These are phyloP conservation scores for Peronospora belbahrii DNA, from an alignment of 352 stramenopile genomes.

Conservation along the genomic window DNA sequence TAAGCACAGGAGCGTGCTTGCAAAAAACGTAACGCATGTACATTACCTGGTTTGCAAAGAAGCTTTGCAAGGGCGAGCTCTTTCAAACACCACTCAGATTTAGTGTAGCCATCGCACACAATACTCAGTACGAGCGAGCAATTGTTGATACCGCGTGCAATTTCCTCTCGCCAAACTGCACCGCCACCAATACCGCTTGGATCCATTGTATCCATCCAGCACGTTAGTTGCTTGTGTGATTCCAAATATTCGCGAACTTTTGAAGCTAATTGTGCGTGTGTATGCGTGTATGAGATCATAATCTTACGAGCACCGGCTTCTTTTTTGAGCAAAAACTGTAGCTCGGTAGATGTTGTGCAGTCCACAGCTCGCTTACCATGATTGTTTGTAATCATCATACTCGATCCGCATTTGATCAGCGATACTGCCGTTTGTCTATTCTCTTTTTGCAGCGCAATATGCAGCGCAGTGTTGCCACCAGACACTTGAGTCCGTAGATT, in stretches of 20 bases:
- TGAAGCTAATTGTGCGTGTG: constrained; percentile 53
- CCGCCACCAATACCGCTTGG: constrained; percentile 66
- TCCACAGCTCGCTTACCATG: constrained; percentile 61
- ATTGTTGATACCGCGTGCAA: constrained; percentile 67
- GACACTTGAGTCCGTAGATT: constrained; percentile 35
- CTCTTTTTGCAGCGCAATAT: constrained; percentile 63
- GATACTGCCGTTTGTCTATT: constrained; percentile 58
- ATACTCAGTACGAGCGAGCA: constrained; percentile 67
- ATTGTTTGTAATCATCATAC: constrained; percentile 61
- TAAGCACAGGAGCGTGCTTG: constrained; percentile 6
- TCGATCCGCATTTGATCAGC: constrained; percentile 62
- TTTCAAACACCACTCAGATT: constrained; percentile 76
- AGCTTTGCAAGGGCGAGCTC: constrained; percentile 72
- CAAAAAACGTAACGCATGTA: constrained; percentile 10
- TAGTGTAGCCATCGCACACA: constrained; percentile 61
- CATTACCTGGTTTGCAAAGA: constrained; percentile 52
- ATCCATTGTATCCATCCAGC: constrained; percentile 83
- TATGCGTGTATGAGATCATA: constrained; percentile 80
- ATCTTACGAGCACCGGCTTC: constrained; percentile 63
- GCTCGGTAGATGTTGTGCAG: constrained; percentile 68
- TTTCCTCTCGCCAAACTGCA: constrained; percentile 74
- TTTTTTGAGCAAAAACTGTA: constrained; percentile 74
- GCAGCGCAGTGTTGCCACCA: constrained; percentile 58
- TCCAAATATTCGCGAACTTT: constrained; percentile 59
- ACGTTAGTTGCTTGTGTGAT: constrained; percentile 48